A percentile compares a stretch with the other conserved stretches of the same genome.
Conservation (phyloP, 2,329 filamentous ascomycete genomes). For the Rutstroemia sp. region DNA sequence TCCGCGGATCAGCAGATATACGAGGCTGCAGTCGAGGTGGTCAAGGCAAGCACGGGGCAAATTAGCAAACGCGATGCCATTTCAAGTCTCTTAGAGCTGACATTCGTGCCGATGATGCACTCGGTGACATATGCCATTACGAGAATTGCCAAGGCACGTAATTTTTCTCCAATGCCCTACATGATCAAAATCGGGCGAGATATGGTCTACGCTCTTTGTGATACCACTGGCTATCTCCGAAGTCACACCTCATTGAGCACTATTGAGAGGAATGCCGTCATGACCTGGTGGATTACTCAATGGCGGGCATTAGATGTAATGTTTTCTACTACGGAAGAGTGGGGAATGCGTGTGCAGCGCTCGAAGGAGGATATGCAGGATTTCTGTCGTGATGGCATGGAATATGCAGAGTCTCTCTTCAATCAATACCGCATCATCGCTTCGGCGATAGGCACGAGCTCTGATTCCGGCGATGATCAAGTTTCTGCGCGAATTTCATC, state of each 20-base stretch:
- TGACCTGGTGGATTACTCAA: constrained; percentile 73
- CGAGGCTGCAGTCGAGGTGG: constrained; percentile 70
- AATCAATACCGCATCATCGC: constrained; percentile 79
- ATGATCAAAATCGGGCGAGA: constrained; percentile 51
- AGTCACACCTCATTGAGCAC: constrained; percentile 18
- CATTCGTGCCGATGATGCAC: constrained; percentile 37
- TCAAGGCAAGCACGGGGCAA: constrained; percentile 75
- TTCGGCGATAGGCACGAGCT: constrained; percentile 33
- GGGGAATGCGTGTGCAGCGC: constrained; percentile 59
- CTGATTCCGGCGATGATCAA: constrained; percentile 29
- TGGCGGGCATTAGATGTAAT: constrained; percentile 78
- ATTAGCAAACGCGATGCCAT: constrained; percentile 43
- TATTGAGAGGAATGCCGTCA: constrained; percentile 36
- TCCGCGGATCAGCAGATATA: constrained; percentile 74
- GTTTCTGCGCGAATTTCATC: constrained; percentile 19
- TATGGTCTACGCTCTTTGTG: constrained; percentile 48
- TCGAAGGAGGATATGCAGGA: constrained; percentile 64
- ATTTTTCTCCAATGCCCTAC: constrained; percentile 51
- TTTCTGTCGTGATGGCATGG: constrained; percentile 92
- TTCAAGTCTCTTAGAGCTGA: constrained; percentile 37
- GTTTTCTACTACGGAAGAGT: constrained; percentile 75
- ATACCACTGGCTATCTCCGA: constrained; percentile 44
- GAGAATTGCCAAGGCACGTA: constrained; percentile 35
- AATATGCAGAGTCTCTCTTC: constrained; percentile 80
- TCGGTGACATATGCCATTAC: constrained; percentile 38